These are phyloP conservation scores for Usnea hakonensis DNA, from an alignment of 495 filamentous ascomycete species.

Conservation along the genomic window DNA sequence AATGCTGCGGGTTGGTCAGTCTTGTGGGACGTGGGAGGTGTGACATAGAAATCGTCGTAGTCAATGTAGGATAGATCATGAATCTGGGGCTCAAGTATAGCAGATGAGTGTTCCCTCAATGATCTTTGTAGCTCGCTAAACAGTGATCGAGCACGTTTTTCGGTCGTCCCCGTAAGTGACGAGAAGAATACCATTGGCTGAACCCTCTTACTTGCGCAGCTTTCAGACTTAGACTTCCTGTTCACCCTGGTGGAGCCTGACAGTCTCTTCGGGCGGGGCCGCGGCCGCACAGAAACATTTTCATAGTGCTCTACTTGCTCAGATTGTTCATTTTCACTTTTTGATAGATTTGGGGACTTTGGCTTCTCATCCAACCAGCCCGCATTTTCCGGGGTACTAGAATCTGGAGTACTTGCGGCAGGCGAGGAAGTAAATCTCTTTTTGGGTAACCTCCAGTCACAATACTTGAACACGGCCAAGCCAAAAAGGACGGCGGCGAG, in stretches of 20 bases:
- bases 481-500: slow-evolving; percentile 3
- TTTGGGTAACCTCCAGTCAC: not conserved
- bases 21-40: slow-evolving; percentile 45
- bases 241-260: slow-evolving; percentile 26
- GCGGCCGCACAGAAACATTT: not conserved
- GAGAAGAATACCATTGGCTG: slow-evolving; percentile 83
- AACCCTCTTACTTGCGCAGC: slow-evolving; percentile 37
- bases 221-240: slow-evolving; percentile 13
- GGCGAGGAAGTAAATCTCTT: not conserved
- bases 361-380: slow-evolving; percentile 4
- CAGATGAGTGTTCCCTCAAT: slow-evolving; percentile 29
- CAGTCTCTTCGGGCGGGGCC: slow-evolving; percentile 30
- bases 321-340: not conserved
- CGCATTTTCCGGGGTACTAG: not conserved
- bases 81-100: slow-evolving; percentile 53
- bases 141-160: slow-evolving; percentile 54
- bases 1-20: slow-evolving; percentile 45
- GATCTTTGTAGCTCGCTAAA: slow-evolving; percentile 42
- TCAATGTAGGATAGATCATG: slow-evolving; percentile 78
- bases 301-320: not conserved
- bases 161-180: slow-evolving; percentile 73
- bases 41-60: slow-evolving; percentile 84
- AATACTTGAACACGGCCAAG: not conserved
- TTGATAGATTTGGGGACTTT: not conserved
- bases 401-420: not conserved